Conservation (phyloP, 805 yeast genomes). For the Tanozyma kutaoensis region DNA sequence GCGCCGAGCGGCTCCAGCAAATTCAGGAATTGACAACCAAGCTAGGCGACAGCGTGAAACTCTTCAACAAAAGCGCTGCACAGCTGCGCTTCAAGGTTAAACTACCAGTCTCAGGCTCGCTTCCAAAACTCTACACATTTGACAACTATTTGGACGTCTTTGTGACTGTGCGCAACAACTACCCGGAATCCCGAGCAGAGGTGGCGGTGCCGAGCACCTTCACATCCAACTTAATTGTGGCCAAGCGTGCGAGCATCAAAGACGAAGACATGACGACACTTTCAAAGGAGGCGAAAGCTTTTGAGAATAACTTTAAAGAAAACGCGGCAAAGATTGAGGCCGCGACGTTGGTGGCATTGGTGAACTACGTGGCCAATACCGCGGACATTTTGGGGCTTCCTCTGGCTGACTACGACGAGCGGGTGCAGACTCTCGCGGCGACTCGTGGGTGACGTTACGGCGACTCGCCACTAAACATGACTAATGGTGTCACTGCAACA, state of each 20-base stretch:
- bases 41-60: conserved; percentile 10
- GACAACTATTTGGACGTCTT: conserved; percentile 15
- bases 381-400: conserved; percentile 1
- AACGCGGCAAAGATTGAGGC: too few relatives aligned
- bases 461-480: too few relatives aligned
- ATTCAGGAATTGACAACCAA: conserved; percentile 16
- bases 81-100: conserved; percentile 18
- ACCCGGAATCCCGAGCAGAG: conserved; percentile 13
- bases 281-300: too few relatives aligned
- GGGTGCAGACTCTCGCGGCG: conserved; percentile 1
- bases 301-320: too few relatives aligned
- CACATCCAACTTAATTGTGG: conserved; percentile 15
- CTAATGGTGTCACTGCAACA: too few relatives aligned
- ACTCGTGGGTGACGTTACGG: too few relatives aligned
- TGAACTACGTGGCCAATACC: conserved; percentile 3
- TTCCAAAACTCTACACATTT: conserved; percentile 18
- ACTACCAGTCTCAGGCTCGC: conserved; percentile 12
- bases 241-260: conserved; percentile 7
- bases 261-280: conserved; percentile 2
- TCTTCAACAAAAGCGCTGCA: conserved; percentile 12
- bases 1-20: conserved; percentile 7
- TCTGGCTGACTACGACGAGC: conserved; percentile 1
- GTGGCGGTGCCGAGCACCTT: conserved; percentile 16
- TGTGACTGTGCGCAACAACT: conserved; percentile 17
- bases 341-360: conserved; percentile 6